Conservation (phyloP, 1,139 yeast species). For the Hemisphaericaspora lyxosophila region DNA sequence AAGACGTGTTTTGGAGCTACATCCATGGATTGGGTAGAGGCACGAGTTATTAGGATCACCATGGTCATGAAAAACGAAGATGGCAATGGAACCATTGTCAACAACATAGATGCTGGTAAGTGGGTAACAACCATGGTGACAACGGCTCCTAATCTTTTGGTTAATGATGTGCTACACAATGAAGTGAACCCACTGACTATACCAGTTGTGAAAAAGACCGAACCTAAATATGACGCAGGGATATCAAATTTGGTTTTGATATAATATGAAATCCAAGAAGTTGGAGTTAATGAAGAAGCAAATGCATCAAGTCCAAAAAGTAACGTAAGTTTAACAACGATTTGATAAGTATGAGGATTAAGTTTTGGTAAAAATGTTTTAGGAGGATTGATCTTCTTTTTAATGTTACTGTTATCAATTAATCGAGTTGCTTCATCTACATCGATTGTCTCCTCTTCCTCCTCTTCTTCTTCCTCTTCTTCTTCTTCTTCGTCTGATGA, state of each 20-base stretch:
- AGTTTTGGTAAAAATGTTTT: conserved; percentile 21
- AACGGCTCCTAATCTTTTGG: conserved; percentile 45
- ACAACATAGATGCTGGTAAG: conserved; percentile 41
- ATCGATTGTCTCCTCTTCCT: background rate
- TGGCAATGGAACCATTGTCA: conserved; percentile 39
- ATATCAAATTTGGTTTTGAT: conserved; percentile 36
- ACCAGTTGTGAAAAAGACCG: conserved; percentile 40
- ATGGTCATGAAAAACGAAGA: conserved; percentile 28
- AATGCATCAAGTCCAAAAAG: conserved; percentile 45
- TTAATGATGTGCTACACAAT: conserved; percentile 40
- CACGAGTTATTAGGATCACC: conserved; percentile 31
- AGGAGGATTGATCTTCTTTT: conserved; percentile 8
- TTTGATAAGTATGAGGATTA: conserved; percentile 17
- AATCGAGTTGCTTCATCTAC: conserved; percentile 15
- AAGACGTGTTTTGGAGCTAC: conserved; percentile 47
- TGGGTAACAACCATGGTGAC: conserved; percentile 47
- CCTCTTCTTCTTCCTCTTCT: background rate
- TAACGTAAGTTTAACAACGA: conserved; percentile 34
- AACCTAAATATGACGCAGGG: conserved; percentile 35
- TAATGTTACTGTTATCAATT: conserved; percentile 3
- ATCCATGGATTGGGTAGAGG: conserved; percentile 45
- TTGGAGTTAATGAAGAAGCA: conserved; percentile 45
- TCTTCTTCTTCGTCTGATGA: conserved; percentile 1
- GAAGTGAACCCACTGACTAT: conserved; percentile 42
- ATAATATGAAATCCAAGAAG: conserved; percentile 46